Evolutionary conservation across 129 eudicot genomes (phyloP), one percentile per base, ranked within the genome.

Genomic region (Centaurea solstitialis): DNA sequence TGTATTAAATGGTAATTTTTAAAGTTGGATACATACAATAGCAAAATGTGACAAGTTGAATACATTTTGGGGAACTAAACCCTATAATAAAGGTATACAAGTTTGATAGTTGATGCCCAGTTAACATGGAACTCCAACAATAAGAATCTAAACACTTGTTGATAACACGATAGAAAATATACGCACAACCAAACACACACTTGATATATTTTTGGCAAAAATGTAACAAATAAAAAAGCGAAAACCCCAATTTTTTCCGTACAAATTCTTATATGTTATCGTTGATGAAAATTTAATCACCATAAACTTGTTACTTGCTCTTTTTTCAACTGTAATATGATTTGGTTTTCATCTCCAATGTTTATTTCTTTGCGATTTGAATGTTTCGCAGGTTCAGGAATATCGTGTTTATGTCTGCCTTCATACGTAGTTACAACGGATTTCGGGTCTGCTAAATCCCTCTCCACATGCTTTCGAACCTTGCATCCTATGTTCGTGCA

Each of bases 381-480:
- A 76, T 81, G 87, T 64, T 80, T 85, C 35, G 75, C 74, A 7
- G 73, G 21, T 8, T 75, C 38, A 0, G 99, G 99, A 57, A 91
- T 83, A 26, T 89, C 92, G 23, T 95, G 99, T 79, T 92, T 89
- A 84, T 95, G 99, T 71, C 84, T 92, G 70, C 99, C 99, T 83
- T 95, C 99, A 24, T 95, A 95, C 18, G 97, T 92, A 6, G 97
- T 95, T 72, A 92, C 88, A 6, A 95, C 99, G 3, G 91, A 90
- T 80, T 92, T 89, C 4, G 93, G 87, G 79, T 95, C 97, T 1
- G 94, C 39, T 15, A 84, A 86, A 78, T 89, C 85, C 83, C 99
- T 88, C 80, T 95, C 97, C 0, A 95, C 97, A 72, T 95, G 99
- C 74, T 95, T 95, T n/a, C 99, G 93, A 20, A 95, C 99, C 77